Evolutionary conservation across 2,329 filamentous ascomycete species (phyloP), one percentile per base, ranked within the genome.

Genomic region (Fusarium avenaceum): DNA sequence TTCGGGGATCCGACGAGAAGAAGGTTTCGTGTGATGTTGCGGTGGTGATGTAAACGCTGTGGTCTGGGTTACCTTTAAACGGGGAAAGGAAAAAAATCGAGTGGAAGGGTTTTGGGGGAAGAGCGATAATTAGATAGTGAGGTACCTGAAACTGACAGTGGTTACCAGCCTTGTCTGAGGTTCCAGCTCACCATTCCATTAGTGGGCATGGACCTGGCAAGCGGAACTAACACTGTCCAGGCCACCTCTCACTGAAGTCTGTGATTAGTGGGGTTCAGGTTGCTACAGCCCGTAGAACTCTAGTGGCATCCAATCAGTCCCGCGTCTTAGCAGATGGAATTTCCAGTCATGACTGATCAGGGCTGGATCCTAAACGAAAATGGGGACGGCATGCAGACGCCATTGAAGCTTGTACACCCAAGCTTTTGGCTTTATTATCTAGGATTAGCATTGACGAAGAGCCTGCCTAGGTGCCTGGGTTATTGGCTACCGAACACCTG

Each of bases 321-420:
- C 76, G 50, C 42, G 42, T 38, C 35, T 44, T 46, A 20, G 28
- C 55, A 42, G 35, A 61, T 57, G 57, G 52, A 63, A 58, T 65
- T 64, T 58, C 65, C 19, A 51, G 40, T 62, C 44, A 65, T 67
- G 58, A 39, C 33, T 38, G 17, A 38, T 70, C 71, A 78, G 77
- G 76, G 76, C 76, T 78, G 74, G 70, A 77, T 75, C 76, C 76
- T 75, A 78, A 76, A 68, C 57, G 57, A 66, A 63, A 72, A 72
- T 70, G 69, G 69, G 45, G 69, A 59, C 58, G 13, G 53, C 39
- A 45, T 53, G 42, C 49, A 64, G 60, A 60, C 54, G 51, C 52
- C 48, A 62, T 70, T 70, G 46, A 62, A 63, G 43, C 32, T 48
- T 61, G 47, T 43, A 39, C 46, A 53, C 48, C 44, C 42, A 26